Evolutionary conservation across 257 asterid genomes (phyloP).

Genomic region (Linderniella brevidens): DNA sequence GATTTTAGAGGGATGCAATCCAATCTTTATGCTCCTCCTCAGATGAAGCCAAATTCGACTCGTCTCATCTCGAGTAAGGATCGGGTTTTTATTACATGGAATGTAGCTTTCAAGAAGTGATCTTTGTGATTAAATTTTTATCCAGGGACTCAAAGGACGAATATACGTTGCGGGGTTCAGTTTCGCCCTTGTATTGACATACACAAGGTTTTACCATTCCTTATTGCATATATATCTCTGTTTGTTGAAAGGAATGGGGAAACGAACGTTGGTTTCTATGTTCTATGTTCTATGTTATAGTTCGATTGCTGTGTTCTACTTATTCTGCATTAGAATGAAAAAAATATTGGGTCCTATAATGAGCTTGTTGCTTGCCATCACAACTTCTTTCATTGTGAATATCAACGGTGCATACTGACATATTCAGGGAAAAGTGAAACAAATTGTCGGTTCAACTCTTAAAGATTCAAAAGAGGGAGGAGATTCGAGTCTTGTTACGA

Average conservation of each 20-base stretch:
- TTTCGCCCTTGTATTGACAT: slow-evolving; percentile 98
- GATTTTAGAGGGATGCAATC: slow-evolving; percentile 13
- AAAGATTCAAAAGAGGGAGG: slow-evolving; percentile 54
- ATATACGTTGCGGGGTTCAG: slow-evolving; percentile 39
- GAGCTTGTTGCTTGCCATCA: not conserved
- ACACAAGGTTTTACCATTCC: slow-evolving; percentile 54
- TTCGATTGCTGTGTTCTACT: too few relatives aligned
- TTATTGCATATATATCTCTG: not conserved
- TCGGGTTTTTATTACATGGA: not conserved
- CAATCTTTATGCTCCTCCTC: slow-evolving; percentile 13
- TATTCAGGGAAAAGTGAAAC: slow-evolving; percentile 92
- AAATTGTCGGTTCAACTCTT: slow-evolving; percentile 97
- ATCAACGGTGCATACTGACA: slow-evolving; percentile 6
- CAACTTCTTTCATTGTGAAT: slow-evolving; percentile 1
- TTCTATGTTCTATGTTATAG: not conserved
- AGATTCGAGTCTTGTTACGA: slow-evolving; percentile 60
- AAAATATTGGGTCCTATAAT: too few relatives aligned
- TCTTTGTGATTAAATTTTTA: not conserved
- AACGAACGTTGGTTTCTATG: slow-evolving; percentile 1
- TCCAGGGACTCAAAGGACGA: slow-evolving; percentile 33
- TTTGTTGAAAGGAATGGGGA: not conserved
- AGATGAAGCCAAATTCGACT: slow-evolving; percentile 18
- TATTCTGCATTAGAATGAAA: too few relatives aligned
- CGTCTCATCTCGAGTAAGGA: slow-evolving; percentile 20
- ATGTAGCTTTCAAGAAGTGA: not conserved